Conservation (phyloP, 495 filamentous ascomycete species). For the Annulohypoxylon maeteangense region DNA sequence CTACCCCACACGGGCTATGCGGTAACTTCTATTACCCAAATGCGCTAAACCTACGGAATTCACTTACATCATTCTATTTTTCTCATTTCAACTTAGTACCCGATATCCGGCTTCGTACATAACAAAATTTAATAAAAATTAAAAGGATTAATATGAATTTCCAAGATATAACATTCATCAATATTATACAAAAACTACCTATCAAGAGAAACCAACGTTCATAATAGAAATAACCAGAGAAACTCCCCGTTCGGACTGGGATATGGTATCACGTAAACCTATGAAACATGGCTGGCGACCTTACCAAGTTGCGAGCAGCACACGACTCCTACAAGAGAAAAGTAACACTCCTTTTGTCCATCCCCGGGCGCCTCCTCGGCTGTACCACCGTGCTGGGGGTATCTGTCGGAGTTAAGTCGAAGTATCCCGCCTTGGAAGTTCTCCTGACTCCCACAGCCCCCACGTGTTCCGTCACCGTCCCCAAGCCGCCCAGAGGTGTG, state of each 20-base stretch:
- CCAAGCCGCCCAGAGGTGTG: conserved; percentile 4
- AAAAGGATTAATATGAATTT: neutral
- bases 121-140: too few species aligned
- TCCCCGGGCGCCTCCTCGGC: neutral
- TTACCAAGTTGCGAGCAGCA: neutral
- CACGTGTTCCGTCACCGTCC: conserved; percentile 28
- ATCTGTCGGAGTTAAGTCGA: conserved; percentile 17
- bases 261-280: conserved; percentile 10
- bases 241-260: neutral
- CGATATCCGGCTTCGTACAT: too few species aligned
- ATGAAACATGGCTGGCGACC: neutral
- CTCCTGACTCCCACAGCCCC: conserved; percentile 7
- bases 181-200: neutral
- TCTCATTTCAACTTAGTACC: too few species aligned
- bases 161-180: neutral
- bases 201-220: neutral
- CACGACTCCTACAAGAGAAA: conserved; percentile 22
- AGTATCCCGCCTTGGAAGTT: conserved; percentile 5
- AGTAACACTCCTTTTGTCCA: conserved; percentile 25
- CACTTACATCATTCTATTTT: neutral
- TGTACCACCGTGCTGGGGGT: conserved; percentile 5
- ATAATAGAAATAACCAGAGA: neutral
- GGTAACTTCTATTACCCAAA: neutral
- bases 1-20: neutral
- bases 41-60: neutral